Percentiles rank a stretch among this genome's conserved stretches.
phyloP scores from a whole-genome alignment of 2,329 filamentous ascomycete species.

The Plectosphaerella plurivora region DNA sequence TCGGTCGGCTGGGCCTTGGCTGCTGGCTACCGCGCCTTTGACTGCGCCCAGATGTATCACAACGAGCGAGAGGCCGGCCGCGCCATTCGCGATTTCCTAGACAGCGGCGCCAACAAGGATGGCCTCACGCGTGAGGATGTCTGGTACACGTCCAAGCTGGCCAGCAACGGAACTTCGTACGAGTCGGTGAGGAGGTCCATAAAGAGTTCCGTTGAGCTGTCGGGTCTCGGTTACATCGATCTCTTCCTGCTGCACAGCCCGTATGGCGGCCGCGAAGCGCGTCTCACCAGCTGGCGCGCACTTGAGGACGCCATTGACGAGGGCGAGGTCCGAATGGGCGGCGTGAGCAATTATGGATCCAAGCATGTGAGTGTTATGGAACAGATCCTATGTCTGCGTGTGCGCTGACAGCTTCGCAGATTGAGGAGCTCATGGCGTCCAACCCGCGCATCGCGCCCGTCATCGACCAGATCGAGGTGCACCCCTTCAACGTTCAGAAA shows the following conservation, averaged over 20 bases:
- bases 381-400: not conserved
- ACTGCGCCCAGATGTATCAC: constrained; percentile 51
- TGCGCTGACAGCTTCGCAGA: constrained; percentile 27
- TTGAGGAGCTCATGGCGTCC: constrained; percentile 63
- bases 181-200: constrained; percentile 64
- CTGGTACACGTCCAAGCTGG: constrained; percentile 78
- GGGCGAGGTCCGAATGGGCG: constrained; percentile 66
- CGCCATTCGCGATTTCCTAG: constrained; percentile 57
- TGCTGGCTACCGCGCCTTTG: constrained; percentile 46
- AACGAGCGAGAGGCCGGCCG: constrained; percentile 69
- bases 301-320: constrained; percentile 70
- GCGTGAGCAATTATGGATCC: constrained; percentile 75
- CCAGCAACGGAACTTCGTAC: constrained; percentile 60
- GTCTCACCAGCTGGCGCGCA: constrained; percentile 70
- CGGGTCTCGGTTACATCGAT: constrained; percentile 71
- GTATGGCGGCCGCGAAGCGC: constrained; percentile 64
- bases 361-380: constrained; percentile 53
- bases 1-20: constrained; percentile 55
- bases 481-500: constrained; percentile 74
- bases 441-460: constrained; percentile 60
- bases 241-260: constrained; percentile 77
- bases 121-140: constrained; percentile 62
- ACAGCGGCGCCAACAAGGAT: constrained; percentile 36
- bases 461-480: constrained; percentile 78
- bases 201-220: constrained; percentile 57